Percentiles rank a stretch among this genome's conserved stretches.
Conservation (phyloP, 495 filamentous ascomycete genomes). For the Echria macrotheca region DNA sequence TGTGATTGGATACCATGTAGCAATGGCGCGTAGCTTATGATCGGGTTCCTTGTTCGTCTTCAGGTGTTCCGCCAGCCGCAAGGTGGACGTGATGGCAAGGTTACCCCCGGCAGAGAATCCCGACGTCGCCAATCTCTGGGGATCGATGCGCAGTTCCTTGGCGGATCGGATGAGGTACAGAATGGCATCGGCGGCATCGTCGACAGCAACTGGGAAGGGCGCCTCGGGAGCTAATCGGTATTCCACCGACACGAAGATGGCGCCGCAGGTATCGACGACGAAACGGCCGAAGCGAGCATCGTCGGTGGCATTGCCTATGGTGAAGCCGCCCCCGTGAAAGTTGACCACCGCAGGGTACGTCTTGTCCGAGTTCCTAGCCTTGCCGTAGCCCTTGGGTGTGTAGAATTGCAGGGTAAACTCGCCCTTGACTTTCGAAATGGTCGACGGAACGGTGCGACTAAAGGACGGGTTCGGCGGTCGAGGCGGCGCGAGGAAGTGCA, state of each 20-base stretch:
- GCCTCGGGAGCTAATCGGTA: constrained; percentile 75
- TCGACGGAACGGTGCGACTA: constrained; percentile 55
- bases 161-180: constrained; percentile 60
- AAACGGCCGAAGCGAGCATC: constrained; percentile 63
- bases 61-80: constrained; percentile 51
- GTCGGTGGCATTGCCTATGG: constrained; percentile 62
- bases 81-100: constrained; percentile 71
- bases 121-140: constrained; percentile 56
- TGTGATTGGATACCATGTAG: constrained; percentile 78
- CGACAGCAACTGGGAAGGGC: constrained; percentile 70
- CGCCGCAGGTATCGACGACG: constrained; percentile 46
- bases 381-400: constrained; percentile 58
- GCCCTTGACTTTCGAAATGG: constrained; percentile 49
- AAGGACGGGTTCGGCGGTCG: constrained; percentile 64
- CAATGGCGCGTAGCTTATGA: constrained; percentile 36
- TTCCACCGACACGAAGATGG: constrained; percentile 62
- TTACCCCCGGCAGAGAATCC: constrained; percentile 91
- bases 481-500: constrained; percentile 65
- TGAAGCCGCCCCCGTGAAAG: constrained; percentile 77
- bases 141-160: constrained; percentile 40
- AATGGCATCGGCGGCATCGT: constrained; percentile 68
- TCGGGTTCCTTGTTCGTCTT: constrained; percentile 18
- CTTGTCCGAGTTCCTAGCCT: constrained; percentile 47
- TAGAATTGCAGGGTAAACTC: constrained; percentile 74
- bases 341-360: constrained; percentile 63